Percentiles rank a stretch among this genome's conserved stretches.
Conservation (phyloP, 1,284 basidiomycete species). For the Mrakiaceae sp. region DNA sequence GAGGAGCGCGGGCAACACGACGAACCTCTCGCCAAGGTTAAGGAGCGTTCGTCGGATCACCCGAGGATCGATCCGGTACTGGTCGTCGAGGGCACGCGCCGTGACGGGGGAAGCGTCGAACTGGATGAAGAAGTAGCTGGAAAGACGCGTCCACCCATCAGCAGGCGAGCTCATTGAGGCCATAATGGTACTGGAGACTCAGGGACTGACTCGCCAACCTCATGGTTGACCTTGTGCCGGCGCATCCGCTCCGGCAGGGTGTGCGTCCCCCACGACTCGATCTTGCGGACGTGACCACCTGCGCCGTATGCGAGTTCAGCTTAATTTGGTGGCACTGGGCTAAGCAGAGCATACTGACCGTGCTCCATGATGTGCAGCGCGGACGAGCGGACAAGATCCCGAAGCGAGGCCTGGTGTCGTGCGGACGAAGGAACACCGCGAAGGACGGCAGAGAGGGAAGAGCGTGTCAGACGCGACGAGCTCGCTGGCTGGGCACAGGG, state of each 20-base stretch:
- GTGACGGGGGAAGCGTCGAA: slow-evolving; percentile 72
- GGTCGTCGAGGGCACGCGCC: slow-evolving; percentile 49
- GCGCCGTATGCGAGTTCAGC: background rate
- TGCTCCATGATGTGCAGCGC: slow-evolving; percentile 61
- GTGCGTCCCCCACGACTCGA: slow-evolving; percentile 63
- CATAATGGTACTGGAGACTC: background rate
- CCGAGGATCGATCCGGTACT: slow-evolving; percentile 64
- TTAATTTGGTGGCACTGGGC: background rate
- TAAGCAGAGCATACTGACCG: slow-evolving; percentile 35
- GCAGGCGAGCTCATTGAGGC: background rate
- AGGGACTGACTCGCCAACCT: slow-evolving; percentile 61
- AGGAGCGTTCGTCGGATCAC: slow-evolving; percentile 72
- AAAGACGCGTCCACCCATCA: background rate
- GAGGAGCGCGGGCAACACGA: background rate
- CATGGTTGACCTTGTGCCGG: slow-evolving; percentile 51
- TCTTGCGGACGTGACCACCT: slow-evolving; percentile 58
- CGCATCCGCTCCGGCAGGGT: slow-evolving; percentile 66
- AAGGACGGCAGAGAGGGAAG: slow-evolving; percentile 1
- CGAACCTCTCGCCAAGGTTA: slow-evolving; percentile 55
- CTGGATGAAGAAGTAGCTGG: slow-evolving; percentile 78
- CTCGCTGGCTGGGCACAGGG: background rate
- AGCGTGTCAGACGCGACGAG: background rate
- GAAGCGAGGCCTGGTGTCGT: slow-evolving; percentile 51
- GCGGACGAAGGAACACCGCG: slow-evolving; percentile 4
- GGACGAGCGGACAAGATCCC: slow-evolving; percentile 60